Base-by-base conservation (phyloP, 2,329 filamentous ascomycete genomes). In the Nannizzia gypsea region DNA sequence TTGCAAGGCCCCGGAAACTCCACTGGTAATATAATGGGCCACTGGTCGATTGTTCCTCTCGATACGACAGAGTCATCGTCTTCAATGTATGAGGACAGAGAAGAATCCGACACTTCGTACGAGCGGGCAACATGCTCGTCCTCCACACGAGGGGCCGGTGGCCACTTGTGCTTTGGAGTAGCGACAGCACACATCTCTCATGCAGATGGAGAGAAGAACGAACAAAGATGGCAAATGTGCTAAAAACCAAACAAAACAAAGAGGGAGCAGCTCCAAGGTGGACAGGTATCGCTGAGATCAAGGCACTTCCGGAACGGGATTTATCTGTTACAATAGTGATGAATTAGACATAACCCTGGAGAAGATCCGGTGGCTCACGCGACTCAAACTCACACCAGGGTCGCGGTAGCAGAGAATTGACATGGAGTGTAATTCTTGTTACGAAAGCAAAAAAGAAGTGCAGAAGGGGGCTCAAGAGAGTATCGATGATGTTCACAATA, bases 101-200 rank as follows among this genome's bases (percentile, higher is more conserved):
- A 58, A 68, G 67, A 31, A 56, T 71, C 71, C 28, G 70, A 61
- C 11, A 74, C 58, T 64, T 78, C 76, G 62, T 71, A 72, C 17
- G 73, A 69, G 26, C 78, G 68, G 31, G 76, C 72, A 36, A 68
- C 66, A n/a, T 66, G 63, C 64, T 77, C 76, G 60, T 77, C 76
- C 63, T 78, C 76, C 58, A 76, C 76, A 57, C 64, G 72, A 26
- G 76, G 76, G 59, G 70, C 70, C 20, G 76, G 76, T 36, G 76
- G 75, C 72, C 71, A 74, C 56, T 65, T 68, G 48, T 67, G 65
- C 48, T 54, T 54, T 62, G 68, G 66, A 38, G 64, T 62, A 55
- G 64, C 62, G 67, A 70, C 69, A 28, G 61, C 61, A 36, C 31
- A 58, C 48, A 61, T 63, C 44, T 61, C 63, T 48, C 13, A 46